Conservation (phyloP, 2,329 filamentous ascomycete species). For the Immersiporthe knoxdaviesiana region DNA sequence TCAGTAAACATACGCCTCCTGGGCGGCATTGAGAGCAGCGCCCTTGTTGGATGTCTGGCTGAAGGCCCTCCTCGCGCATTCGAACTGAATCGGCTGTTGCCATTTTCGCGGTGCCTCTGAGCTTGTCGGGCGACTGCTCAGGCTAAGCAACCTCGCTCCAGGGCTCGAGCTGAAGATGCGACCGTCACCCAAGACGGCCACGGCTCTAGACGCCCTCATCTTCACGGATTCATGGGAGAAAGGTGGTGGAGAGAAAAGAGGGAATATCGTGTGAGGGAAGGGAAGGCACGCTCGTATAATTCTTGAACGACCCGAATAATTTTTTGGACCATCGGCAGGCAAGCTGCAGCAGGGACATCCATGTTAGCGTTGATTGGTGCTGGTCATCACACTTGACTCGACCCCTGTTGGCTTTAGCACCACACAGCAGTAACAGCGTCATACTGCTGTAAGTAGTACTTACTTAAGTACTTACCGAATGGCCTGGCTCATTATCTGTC, state of each 20-base stretch:
- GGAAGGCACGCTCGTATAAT: slow-evolving; percentile 18
- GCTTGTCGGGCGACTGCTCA: slow-evolving; percentile 37
- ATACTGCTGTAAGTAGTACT: no score
- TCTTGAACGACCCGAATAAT: slow-evolving; percentile 16
- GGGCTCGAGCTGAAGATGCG: slow-evolving; percentile 40
- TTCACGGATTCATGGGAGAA: slow-evolving; percentile 33
- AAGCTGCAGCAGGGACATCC: background rate
- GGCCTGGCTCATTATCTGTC: no score
- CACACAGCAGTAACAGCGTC: no score
- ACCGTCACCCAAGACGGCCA: slow-evolving; percentile 44
- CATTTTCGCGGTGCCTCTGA: slow-evolving; percentile 38
- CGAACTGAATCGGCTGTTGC: slow-evolving; percentile 38
- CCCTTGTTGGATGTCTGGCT: slow-evolving; percentile 42
- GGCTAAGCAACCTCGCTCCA: slow-evolving; percentile 40
- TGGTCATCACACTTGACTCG: background rate
- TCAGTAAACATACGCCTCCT: slow-evolving; percentile 40
- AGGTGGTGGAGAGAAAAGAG: slow-evolving; percentile 28
- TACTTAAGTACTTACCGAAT: no score
- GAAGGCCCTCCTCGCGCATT: slow-evolving; percentile 43
- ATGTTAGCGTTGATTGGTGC: background rate
- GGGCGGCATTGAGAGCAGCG: slow-evolving; percentile 40
- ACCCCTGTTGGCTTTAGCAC: background rate
- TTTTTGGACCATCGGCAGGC: slow-evolving; percentile 31
- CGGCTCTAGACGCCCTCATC: slow-evolving; percentile 47
- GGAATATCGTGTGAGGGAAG: slow-evolving; percentile 27